Evolutionary conservation across 2,329 filamentous ascomycete species (phyloP), one percentile per base, ranked within the genome.

Genomic region (Triangularia setosa): DNA sequence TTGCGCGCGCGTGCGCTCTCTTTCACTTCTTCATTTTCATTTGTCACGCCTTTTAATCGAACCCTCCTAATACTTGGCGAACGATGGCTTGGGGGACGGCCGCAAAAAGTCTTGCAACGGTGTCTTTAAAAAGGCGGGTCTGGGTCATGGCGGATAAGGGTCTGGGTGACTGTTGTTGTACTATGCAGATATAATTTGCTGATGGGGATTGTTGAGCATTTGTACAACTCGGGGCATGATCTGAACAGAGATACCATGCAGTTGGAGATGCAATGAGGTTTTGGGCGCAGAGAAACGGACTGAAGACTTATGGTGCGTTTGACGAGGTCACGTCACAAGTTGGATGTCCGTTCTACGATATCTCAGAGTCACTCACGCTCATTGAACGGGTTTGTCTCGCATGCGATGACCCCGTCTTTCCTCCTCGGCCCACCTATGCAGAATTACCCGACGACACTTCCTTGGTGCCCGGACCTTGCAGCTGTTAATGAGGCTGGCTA

Each of bases 1-100:
- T 74, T 77, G 75, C 70, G 7, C 4, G 7, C 77, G 80, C 77
- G 75, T 80, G 80, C 79, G 79, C 80, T 79, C 80, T 80, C 52
- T 77, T 75, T 81, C 83, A 77, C 72, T 72, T 73, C 74, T 77
- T 75, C 70, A 71, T 76, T 76, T 75, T 75, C 74, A 71, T 72
- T 72, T 73, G 75, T 77, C 73, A 75, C 75, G 66, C 67, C 70
- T 76, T 78, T 79, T 80, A 80, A 80, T 81, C 75, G 75, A 72
- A 74, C 69, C 72, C 74, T 77, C 72, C 73, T 80, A 81, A 81
- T 81, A 73, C 70, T 74, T 74, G 69, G 72, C 72, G 68, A 72
- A 75, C 72, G 72, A 72, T 65, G 67, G 69, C 70, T 68, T 67
- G 63, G 68, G 67, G 63, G 71, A 69, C 69, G 67, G 64, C 67